phyloP scores from a whole-genome alignment of 2,329 filamentous ascomycete species.

The Sporothrix schenckii region DNA sequence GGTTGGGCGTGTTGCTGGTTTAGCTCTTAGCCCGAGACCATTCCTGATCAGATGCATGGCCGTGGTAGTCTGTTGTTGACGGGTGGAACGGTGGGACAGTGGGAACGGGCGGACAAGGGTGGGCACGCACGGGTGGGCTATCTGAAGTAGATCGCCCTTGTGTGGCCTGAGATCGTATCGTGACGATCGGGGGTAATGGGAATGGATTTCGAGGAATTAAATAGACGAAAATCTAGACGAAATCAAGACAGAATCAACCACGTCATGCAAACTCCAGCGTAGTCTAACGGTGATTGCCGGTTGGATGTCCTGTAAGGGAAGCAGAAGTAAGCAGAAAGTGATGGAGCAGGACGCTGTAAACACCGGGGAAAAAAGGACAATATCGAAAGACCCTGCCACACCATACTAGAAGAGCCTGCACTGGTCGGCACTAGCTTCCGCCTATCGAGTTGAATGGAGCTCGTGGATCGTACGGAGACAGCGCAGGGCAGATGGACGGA shows the following conservation, averaged over 20 bases:
- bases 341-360: not conserved
- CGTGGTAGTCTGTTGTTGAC: not conserved
- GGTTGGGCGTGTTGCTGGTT: not conserved
- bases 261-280: no score
- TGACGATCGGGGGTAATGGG: no score
- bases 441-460: not conserved
- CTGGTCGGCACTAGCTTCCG: not conserved
- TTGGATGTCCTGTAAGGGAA: not conserved
- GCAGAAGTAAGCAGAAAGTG: no score
- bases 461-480: not conserved
- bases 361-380: not conserved
- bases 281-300: not conserved
- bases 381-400: no score
- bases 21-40: not conserved
- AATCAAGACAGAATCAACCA: no score
- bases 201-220: no score
- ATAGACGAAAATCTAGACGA: no score
- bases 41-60: slow-evolving; percentile 6
- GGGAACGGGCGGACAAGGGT: not conserved
- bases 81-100: not conserved
- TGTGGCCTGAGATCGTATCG: not conserved
- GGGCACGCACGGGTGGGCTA: not conserved
- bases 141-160: no score
- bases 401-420: no score
- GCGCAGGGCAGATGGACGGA: not conserved